Base-by-base conservation (phyloP, 2,329 filamentous ascomycete genomes). In the Paradendryphiella salina region DNA sequence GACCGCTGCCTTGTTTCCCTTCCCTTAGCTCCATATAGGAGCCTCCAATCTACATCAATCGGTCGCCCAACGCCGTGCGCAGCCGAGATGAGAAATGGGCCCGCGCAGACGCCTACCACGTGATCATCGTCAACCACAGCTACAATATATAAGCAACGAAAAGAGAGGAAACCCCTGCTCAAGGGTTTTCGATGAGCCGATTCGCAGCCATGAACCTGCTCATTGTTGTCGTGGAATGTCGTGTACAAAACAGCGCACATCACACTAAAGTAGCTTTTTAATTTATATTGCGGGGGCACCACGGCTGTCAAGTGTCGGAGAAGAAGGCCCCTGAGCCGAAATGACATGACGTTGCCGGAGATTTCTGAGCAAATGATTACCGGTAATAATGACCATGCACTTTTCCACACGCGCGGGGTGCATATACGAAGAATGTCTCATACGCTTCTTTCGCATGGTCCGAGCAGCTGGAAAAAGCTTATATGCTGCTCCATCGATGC, bases 1-100 rank as follows among this genome's bases (percentile, higher is more conserved):
- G 31, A 46, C 48, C 45, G 37, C 21, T 46, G 42, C 23, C 9
- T 41, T 34, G 31, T n/a, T n/a, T 34, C 44, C 47, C 38, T 47
- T n/a, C 17, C 8, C 10, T 5, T 14, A 44, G 31, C 33, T 42
- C 18, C 8, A 26, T 26, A 26, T 9, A 54, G 50, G 32, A 44
- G 41, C 26, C 21, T 36, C 51, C 50, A 42, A 50, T 42, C 23
- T 47, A 56, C 40, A 33, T 55, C 51, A 56, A 15, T 41, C 47
- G 41, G 50, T 54, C 44, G 46, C 29, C 54, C 52, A 39, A 43
- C 26, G 37, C 21, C 15, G 29, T 45, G 28, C 32, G 18, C 29
- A 35, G 31, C 29, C 42, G 28, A 42, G 6, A 50, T 41, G 34
- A 29, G 23, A 9, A 46, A 23, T 49, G 39, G 50, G 38, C 38